Conservation (phyloP, 257 asterid species). For the Nyctanthes arbortristis region DNA sequence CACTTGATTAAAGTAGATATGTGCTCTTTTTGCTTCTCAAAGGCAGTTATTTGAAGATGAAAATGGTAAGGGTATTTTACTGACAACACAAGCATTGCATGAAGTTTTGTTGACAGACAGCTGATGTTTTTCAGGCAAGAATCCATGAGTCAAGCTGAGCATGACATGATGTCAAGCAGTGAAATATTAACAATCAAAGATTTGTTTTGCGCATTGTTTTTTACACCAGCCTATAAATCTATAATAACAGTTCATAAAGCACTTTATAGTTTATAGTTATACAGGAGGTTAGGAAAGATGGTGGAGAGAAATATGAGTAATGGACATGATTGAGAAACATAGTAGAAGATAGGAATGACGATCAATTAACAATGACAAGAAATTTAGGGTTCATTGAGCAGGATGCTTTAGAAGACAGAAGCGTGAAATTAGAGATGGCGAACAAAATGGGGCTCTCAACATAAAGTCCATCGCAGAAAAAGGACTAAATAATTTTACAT, state of each 20-base stretch:
- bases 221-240: not conserved
- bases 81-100: not conserved
- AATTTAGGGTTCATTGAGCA: not conserved
- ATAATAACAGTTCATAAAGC: not conserved
- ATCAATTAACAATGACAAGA: not conserved
- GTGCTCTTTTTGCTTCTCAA: no score
- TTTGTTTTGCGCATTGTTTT: not conserved
- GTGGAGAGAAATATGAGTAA: not conserved
- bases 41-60: no score
- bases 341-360: no score
- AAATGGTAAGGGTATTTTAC: not conserved
- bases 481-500: not conserved
- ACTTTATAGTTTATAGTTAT: no score
- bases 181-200: not conserved
- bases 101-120: not conserved
- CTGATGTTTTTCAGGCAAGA: not conserved
- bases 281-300: not conserved
- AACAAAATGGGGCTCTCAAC: not conserved
- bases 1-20: not conserved
- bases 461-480: not conserved
- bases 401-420: not conserved
- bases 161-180: not conserved
- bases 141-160: not conserved
- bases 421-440: not conserved
- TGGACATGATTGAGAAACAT: not conserved